Evolutionary conservation across 495 filamentous ascomycete genomes (phyloP).

Genomic region (Penicillium flavigenum): DNA sequence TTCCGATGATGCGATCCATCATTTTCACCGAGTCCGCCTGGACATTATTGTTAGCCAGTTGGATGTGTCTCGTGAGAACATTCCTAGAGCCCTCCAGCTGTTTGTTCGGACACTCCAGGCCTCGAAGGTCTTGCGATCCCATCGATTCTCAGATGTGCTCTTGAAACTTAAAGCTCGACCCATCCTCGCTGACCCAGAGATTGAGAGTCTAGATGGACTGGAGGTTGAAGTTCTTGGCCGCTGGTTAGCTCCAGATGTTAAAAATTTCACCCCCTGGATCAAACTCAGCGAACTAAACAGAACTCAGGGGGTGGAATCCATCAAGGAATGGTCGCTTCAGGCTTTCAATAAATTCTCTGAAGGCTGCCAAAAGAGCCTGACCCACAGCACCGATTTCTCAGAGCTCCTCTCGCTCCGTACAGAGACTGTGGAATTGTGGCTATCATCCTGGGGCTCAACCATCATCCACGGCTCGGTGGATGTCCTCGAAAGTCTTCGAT

Average conservation of each 20-base stretch:
- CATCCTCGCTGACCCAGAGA: slow-evolving; percentile 65
- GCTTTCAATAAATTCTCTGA: slow-evolving; percentile 64
- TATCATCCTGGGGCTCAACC: slow-evolving; percentile 48
- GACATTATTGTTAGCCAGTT: slow-evolving; percentile 63
- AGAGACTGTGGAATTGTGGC: slow-evolving; percentile 72
- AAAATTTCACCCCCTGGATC: slow-evolving; percentile 86
- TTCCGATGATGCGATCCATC: slow-evolving; percentile 72
- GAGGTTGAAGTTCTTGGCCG: slow-evolving; percentile 76
- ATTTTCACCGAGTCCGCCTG: slow-evolving; percentile 75
- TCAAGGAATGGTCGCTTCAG: slow-evolving; percentile 71
- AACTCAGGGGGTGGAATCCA: slow-evolving; percentile 59
- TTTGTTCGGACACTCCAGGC: slow-evolving; percentile 76
- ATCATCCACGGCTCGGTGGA: slow-evolving; percentile 50
- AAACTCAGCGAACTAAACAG: slow-evolving; percentile 76
- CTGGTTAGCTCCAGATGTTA: slow-evolving; percentile 83
- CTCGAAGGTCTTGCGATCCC: slow-evolving; percentile 71
- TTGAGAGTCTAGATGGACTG: slow-evolving; percentile 65
- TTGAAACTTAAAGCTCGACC: slow-evolving; percentile 64
- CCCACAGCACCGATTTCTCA: slow-evolving; percentile 58
- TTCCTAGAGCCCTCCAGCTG: slow-evolving; percentile 63
- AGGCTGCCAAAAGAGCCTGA: slow-evolving; percentile 57
- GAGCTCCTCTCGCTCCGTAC: slow-evolving; percentile 66
- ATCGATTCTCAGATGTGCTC: slow-evolving; percentile 68
- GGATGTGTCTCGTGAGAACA: slow-evolving; percentile 42
- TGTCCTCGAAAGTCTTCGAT: slow-evolving; percentile 66